Evolutionary conservation across 1,139 yeast genomes (phyloP).

Genomic region (Maudiozyma humilis): DNA sequence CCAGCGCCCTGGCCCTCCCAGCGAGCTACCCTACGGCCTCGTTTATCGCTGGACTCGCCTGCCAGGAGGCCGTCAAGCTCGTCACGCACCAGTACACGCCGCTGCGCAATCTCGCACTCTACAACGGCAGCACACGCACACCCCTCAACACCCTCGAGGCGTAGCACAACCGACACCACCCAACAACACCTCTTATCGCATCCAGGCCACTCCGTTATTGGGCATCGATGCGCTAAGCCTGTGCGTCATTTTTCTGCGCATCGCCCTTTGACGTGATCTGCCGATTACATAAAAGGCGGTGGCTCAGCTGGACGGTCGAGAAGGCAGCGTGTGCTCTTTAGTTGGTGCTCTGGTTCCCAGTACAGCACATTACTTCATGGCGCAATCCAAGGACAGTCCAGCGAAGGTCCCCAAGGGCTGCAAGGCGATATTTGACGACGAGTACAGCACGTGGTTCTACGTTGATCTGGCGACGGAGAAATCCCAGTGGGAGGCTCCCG

Average conservation of each 20-base stretch:
- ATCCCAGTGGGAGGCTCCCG: slow-evolving; percentile 89
- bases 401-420: slow-evolving; percentile 73
- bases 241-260: not conserved
- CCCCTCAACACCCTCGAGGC: too few relatives aligned
- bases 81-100: slow-evolving; percentile 69
- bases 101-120: slow-evolving; percentile 39
- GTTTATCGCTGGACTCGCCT: slow-evolving; percentile 68
- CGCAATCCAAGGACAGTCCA: slow-evolving; percentile 42
- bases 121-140: not conserved
- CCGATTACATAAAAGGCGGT: not conserved
- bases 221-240: not conserved
- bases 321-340: too few relatives aligned
- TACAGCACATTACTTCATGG: slow-evolving; percentile 36
- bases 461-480: slow-evolving; percentile 63
- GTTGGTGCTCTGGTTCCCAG: too few relatives aligned
- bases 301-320: too few relatives aligned
- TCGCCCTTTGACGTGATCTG: not conserved
- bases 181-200: too few relatives aligned
- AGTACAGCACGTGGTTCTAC: slow-evolving; percentile 70
- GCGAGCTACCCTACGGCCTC: slow-evolving; percentile 31
- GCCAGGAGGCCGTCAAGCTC: slow-evolving; percentile 66
- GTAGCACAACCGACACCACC: too few relatives aligned
- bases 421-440: slow-evolving; percentile 78
- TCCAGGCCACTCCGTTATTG: not conserved
- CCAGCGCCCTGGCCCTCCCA: not conserved